Evolutionary conservation across 2,329 filamentous ascomycete genomes (phyloP).

Genomic region (Zasmidium angulare): DNA sequence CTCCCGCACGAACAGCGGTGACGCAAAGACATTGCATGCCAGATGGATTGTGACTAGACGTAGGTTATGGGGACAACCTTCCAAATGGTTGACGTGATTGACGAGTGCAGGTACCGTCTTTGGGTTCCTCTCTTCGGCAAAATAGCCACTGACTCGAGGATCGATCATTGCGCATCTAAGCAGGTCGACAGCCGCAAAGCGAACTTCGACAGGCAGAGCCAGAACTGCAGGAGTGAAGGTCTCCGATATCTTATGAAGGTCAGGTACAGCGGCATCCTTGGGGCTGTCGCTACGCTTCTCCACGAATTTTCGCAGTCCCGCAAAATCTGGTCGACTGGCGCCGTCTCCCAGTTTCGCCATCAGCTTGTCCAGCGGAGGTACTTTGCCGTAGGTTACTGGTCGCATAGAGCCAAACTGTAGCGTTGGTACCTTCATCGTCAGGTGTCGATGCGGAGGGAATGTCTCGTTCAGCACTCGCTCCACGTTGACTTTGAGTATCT

Average conservation of each 20-base stretch:
- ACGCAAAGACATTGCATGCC: slow-evolving; percentile 80
- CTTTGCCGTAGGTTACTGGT: slow-evolving; percentile 73
- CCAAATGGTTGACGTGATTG: slow-evolving; percentile 54
- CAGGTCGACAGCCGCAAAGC: slow-evolving; percentile 85
- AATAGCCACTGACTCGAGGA: slow-evolving; percentile 74
- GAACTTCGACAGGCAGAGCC: slow-evolving; percentile 60
- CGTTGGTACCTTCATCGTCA: slow-evolving; percentile 66
- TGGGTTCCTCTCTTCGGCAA: slow-evolving; percentile 67
- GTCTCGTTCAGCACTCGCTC: slow-evolving; percentile 73
- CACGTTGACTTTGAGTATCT: slow-evolving; percentile 68
- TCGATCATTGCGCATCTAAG: slow-evolving; percentile 77
- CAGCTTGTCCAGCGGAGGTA: slow-evolving; percentile 81
- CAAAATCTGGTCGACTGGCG: slow-evolving; percentile 61
- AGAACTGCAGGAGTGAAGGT: slow-evolving; percentile 22
- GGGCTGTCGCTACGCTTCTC: slow-evolving; percentile 60
- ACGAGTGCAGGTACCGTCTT: slow-evolving; percentile 67
- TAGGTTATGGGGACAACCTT: slow-evolving; percentile 73
- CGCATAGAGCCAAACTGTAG: slow-evolving; percentile 64
- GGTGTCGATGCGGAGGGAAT: slow-evolving; percentile 73
- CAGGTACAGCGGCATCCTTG: slow-evolving; percentile 68
- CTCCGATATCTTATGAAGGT: slow-evolving; percentile 63
- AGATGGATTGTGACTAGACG: slow-evolving; percentile 82
- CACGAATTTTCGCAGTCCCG: slow-evolving; percentile 69
- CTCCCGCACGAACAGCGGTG: slow-evolving; percentile 63
- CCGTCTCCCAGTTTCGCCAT: slow-evolving; percentile 70